Evolutionary conservation across 805 yeast genomes (phyloP).

Genomic region (Teunomyces barrocoloradensis): DNA sequence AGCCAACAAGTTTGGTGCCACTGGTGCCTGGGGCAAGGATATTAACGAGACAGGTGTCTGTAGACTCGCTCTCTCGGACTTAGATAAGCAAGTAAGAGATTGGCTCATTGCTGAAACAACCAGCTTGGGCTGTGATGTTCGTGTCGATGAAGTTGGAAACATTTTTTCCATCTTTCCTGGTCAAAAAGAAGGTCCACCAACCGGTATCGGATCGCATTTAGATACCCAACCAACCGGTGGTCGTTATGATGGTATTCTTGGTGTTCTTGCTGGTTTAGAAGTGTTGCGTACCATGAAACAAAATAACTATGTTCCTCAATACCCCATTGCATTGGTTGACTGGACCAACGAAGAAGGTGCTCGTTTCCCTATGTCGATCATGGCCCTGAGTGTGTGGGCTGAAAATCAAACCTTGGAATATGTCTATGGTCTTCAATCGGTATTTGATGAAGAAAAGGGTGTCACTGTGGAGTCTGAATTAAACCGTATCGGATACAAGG

Average conservation of each 20-base stretch:
- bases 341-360: slow-evolving; percentile 86
- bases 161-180: slow-evolving; percentile 68
- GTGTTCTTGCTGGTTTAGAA: slow-evolving; percentile 67
- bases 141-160: slow-evolving; percentile 65
- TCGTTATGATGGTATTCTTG: slow-evolving; percentile 69
- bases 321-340: slow-evolving; percentile 60
- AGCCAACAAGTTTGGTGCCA: slow-evolving; percentile 57
- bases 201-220: slow-evolving; percentile 69
- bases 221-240: slow-evolving; percentile 83
- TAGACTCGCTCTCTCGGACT: slow-evolving; percentile 59
- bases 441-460: slow-evolving; percentile 45
- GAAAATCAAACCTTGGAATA: slow-evolving; percentile 46
- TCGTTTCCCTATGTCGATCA: slow-evolving; percentile 64
- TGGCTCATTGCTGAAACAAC: slow-evolving; percentile 59
- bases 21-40: slow-evolving; percentile 56
- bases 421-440: slow-evolving; percentile 51
- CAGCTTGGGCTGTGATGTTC: slow-evolving; percentile 54
- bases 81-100: slow-evolving; percentile 61
- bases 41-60: slow-evolving; percentile 66
- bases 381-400: slow-evolving; percentile 70
- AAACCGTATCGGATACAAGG: slow-evolving; percentile 61
- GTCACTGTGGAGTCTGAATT: slow-evolving; percentile 52
- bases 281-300: slow-evolving; percentile 64
- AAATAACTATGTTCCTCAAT: slow-evolving; percentile 56
- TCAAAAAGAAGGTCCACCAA: slow-evolving; percentile 44